Evolutionary conservation across 371 early-diverging fungal species (phyloP), one percentile per base, ranked within the genome.

Genomic region (Mortierella sp.): DNA sequence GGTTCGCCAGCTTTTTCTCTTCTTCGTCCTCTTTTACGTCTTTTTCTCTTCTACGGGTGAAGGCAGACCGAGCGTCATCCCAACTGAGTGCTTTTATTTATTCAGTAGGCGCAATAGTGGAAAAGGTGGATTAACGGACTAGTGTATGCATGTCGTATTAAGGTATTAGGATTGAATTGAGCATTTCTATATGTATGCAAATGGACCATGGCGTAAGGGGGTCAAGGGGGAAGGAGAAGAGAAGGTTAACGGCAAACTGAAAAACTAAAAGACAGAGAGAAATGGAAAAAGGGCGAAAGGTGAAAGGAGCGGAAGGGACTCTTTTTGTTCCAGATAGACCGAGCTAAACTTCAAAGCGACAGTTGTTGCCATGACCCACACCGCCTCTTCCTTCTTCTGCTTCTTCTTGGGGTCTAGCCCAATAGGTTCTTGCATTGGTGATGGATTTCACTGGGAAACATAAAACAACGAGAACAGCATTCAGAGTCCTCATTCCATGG

Each of bases 211-310:
- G 31, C 14, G 50, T 24, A 4, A 9, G 41, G 41, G 41, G 7
- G 9, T 37, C 22, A 19, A 37, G 37, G 31, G 8, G 37, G 22
- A 37, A 3, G 61, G 48, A 2, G 11, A 22, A 22, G 47, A 19
- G 48, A 22, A 37, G 19, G 37, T 61, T 37, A 61, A 61, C 61
- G 61, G 37, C 6, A 29, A 55, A 31, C 19, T 29, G 1, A 34
- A 55, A 31, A 14, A 19, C 19, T n/a, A 29, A 48, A n/a, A 48
- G 48, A 19, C 2, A 48, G 2, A 48, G 48, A 14, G 22, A 37
- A 61, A 39, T 22, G 61, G 61, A 61, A 61, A 61, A 61, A 61
- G 58, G 55, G 55, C 58, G 70, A 48, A 55, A 39, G 48, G 70
- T 41, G 4, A 40, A 43, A 40, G n/a, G n/a, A n/a, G n/a, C n/a